Evolutionary conservation across 225 moss, liverwort and hornwort genomes (phyloP), one percentile per base, ranked within the genome.

Genomic region (Bryum argenteum): DNA sequence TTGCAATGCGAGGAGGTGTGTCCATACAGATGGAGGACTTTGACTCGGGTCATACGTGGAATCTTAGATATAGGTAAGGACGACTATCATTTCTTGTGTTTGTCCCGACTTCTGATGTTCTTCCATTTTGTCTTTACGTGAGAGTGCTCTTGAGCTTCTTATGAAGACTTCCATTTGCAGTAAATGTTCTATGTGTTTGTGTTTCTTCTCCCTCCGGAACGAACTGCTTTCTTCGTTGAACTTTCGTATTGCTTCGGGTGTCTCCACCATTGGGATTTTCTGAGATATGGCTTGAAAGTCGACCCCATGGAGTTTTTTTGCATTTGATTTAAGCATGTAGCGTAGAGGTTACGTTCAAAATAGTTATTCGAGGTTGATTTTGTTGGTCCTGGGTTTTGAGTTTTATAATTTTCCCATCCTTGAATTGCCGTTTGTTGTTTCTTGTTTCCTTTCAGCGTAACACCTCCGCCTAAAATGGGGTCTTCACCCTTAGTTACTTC

Each of bases 11-110:
- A 74, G 79, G 67, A 68, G 53, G 74, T 61, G 26, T 84, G 14
- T 71, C 67, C n/a, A 61, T 87, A 24, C 70, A 71, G 41, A 79
- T 87, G 77, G 84, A 87, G 66, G 87, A 87, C 77, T 87, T 79
- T 69, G 87, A 84, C 39, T 70, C 74, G 0, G 81, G 72, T 17
- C 64, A 76, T 44, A 6, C 16, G 39, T 87, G 87, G 87, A 84
- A 76, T 71, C 61, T 87, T 14, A 73, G 74, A 76, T 87, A 81
- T 67, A 87, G 79, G 87, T 87, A 67, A 53, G 63, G 4, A 53
- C 39, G 16, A 18, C 12, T 59, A 6, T 33, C 4, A 33, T 33
- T 33, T 33, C 33, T 20, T 17, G 37, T 54, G 52, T 43, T 26
- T 2, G 52, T 56, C 6, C 41, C 26, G 9, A 8, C 12, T 54